Percentiles rank a stretch among this genome's conserved stretches.
These are phyloP conservation scores for Fusarium incarnatum DNA, from an alignment of 2,329 filamentous ascomycete genomes.

Conservation along the genomic window DNA sequence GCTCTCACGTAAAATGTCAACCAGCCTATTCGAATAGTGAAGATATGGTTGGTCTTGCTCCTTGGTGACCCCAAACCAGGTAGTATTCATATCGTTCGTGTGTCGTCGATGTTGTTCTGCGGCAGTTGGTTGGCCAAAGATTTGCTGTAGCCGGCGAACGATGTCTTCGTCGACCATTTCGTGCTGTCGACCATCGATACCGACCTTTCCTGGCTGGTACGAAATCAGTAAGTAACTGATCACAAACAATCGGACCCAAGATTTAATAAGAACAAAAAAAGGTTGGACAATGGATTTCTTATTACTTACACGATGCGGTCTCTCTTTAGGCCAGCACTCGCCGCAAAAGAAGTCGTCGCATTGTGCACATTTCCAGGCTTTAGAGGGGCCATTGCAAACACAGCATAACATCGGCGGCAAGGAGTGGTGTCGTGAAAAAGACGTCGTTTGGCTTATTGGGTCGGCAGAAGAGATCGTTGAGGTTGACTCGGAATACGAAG, in stretches of 20 bases:
- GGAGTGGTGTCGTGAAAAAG: neutral
- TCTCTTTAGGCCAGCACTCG: neutral
- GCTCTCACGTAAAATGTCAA: neutral
- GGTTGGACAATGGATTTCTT: too few relatives aligned
- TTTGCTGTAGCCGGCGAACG: neutral
- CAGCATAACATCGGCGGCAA: neutral
- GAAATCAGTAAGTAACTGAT: too few relatives aligned
- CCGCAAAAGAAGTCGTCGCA: neutral
- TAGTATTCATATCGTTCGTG: neutral
- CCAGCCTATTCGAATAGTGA: neutral
- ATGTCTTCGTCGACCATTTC: neutral
- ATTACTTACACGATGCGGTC: neutral
- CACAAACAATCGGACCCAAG: too few relatives aligned
- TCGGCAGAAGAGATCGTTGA: neutral
- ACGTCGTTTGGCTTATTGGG: rapidly evolving
- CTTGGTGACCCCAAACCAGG: neutral
- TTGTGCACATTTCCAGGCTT: neutral
- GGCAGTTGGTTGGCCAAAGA: neutral
- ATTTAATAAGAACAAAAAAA: too few relatives aligned
- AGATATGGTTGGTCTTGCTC: neutral
- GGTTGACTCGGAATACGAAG: rapidly evolving
- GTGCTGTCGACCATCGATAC: neutral
- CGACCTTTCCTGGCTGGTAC: neutral
- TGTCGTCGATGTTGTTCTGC: neutral
- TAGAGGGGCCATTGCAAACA: neutral